Percentiles rank a stretch among this genome's conserved stretches.
These are phyloP conservation scores for Sporothrix globosa DNA, from an alignment of 2,329 filamentous ascomycete genomes.

Conservation along the genomic window DNA sequence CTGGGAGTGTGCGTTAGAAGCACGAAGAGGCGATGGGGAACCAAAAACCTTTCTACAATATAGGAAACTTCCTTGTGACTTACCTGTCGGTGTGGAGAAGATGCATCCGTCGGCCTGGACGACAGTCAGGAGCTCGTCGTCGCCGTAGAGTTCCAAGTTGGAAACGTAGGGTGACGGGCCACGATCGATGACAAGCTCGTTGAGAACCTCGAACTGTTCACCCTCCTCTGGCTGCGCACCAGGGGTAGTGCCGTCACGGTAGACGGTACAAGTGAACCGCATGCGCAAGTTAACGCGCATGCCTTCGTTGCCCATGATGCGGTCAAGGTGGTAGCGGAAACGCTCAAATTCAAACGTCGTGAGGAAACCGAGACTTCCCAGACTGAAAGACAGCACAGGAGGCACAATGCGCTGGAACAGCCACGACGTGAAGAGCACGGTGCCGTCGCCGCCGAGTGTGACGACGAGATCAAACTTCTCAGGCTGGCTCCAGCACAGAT, in stretches of 20 bases:
- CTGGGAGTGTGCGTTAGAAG: slow-evolving; percentile 40
- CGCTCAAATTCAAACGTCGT: slow-evolving; percentile 85
- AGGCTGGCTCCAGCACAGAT: slow-evolving; percentile 89
- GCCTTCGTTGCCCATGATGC: slow-evolving; percentile 88
- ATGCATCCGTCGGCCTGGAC: slow-evolving; percentile 98
- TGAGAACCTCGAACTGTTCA: slow-evolving; percentile 96
- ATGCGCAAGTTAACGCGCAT: slow-evolving; percentile 98
- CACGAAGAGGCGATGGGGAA: not conserved
- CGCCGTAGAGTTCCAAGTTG: slow-evolving; percentile 92
- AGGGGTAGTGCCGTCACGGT: slow-evolving; percentile 62
- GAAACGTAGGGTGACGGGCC: slow-evolving; percentile 97
- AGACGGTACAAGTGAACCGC: slow-evolving; percentile 98
- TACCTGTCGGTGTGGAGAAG: slow-evolving; percentile 89
- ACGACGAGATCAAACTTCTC: slow-evolving; percentile 95
- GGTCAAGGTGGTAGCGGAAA: slow-evolving; percentile 84
- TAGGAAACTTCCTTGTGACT: slow-evolving; percentile 28
- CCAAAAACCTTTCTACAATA: not conserved
- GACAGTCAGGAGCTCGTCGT: slow-evolving; percentile 91
- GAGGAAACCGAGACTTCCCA: slow-evolving; percentile 84
- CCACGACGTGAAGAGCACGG: slow-evolving; percentile 86
- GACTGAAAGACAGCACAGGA: slow-evolving; percentile 79
- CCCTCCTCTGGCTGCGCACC: slow-evolving; percentile 70
- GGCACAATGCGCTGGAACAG: slow-evolving; percentile 89
- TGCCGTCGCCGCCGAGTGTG: slow-evolving; percentile 84
- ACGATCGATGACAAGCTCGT: slow-evolving; percentile 97